Conservation (phyloP, 352 stramenopile species). For the Pythium guiyangense region DNA sequence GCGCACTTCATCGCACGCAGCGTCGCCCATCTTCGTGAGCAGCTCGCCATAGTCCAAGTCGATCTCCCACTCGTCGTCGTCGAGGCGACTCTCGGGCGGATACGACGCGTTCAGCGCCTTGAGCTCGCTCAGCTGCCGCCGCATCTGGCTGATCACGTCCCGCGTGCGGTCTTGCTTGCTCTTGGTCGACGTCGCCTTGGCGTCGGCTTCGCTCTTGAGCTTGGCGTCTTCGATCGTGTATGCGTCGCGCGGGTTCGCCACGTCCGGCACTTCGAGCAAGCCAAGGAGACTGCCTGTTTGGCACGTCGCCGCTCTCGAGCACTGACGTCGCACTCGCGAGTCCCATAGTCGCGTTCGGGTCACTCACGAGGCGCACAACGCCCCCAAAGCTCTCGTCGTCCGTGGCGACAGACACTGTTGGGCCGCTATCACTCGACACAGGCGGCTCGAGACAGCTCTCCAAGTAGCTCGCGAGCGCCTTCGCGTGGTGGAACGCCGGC, state of each 20-base stretch:
- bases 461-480: constrained; percentile 70
- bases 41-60: constrained; percentile 85
- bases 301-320: constrained; percentile 6
- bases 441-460: constrained; percentile 29
- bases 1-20: constrained; percentile 85
- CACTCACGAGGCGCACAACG: constrained; percentile 39
- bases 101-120: constrained; percentile 53
- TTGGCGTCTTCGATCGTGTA: constrained; percentile 94
- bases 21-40: constrained; percentile 54
- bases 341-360: constrained; percentile 30
- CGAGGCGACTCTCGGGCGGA: constrained; percentile 47
- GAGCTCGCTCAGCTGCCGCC: constrained; percentile 69
- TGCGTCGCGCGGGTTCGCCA: constrained; percentile 59
- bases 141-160: constrained; percentile 80
- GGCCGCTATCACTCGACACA: not conserved
- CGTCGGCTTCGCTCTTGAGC: constrained; percentile 88
- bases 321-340: constrained; percentile 17
- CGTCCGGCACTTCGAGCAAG: constrained; percentile 56
- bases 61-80: constrained; percentile 80
- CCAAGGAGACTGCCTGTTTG: constrained; percentile 13
- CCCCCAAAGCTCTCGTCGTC: constrained; percentile 54
- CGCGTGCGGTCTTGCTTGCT: constrained; percentile 89
- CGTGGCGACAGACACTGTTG: constrained; percentile 13
- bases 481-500: constrained; percentile 64
- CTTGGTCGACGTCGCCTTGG: constrained; percentile 35